A percentile compares a stretch with the other conserved stretches of the same genome.
Evolutionary conservation across 495 filamentous ascomycete genomes (phyloP).

Genomic region (Bombardia bombarda): DNA sequence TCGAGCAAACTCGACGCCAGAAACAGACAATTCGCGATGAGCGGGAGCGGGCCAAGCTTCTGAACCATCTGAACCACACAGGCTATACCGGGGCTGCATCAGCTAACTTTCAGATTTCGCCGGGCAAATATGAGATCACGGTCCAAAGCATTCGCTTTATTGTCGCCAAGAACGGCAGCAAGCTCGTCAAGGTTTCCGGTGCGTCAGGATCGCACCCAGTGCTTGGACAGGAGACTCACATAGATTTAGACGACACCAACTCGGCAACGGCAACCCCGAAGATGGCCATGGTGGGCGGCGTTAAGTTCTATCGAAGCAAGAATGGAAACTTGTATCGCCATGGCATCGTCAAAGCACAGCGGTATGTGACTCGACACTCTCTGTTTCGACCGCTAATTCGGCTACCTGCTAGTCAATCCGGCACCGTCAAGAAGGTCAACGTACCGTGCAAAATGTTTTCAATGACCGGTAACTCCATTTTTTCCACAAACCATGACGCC

Average conservation of each 20-base stretch:
- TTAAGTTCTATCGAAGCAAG: constrained; percentile 83
- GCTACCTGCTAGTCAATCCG: constrained; percentile 26
- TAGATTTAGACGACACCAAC: constrained; percentile 50
- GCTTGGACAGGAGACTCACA: constrained; percentile 35
- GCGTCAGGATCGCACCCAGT: constrained; percentile 11
- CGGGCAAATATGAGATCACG: constrained; percentile 53
- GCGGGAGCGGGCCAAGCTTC: constrained; percentile 54
- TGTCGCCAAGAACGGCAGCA: constrained; percentile 73
- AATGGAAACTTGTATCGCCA: constrained; percentile 82
- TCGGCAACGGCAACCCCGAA: constrained; percentile 69
- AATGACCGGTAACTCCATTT: constrained; percentile 68
- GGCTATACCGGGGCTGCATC: constrained; percentile 28
- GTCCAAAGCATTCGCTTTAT: constrained; percentile 72
- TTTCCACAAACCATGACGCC: constrained; percentile 33
- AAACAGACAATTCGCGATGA: constrained; percentile 52
- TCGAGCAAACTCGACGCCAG: constrained; percentile 60
- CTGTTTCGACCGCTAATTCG: constrained; percentile 16
- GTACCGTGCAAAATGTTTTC: constrained; percentile 85
- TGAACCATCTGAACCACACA: constrained; percentile 35
- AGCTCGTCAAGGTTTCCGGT: constrained; percentile 72
- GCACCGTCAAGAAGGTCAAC: constrained; percentile 56
- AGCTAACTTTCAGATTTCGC: constrained; percentile 22
- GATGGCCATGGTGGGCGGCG: constrained; percentile 66
- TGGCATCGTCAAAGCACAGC: constrained; percentile 56
- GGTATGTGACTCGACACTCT: constrained; percentile 41